Evolutionary conservation across 1,284 basidiomycete genomes (phyloP).

Genomic region (Mycena sp.): DNA sequence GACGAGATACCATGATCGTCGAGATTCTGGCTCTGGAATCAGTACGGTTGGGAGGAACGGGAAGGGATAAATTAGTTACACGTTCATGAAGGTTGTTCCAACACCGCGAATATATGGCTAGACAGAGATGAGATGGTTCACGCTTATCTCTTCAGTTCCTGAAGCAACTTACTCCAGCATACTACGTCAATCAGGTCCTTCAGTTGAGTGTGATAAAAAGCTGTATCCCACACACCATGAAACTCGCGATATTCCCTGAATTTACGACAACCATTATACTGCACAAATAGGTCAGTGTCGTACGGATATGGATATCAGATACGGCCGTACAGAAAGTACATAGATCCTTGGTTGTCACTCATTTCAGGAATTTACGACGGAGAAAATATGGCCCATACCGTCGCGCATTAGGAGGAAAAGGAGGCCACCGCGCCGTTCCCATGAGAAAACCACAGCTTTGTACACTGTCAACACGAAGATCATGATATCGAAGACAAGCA

Average conservation of each 20-base stretch:
- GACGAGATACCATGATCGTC: constrained; percentile 49
- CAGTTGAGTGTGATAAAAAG: no score
- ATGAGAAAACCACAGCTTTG: constrained; percentile 19
- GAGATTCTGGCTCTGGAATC: constrained; percentile 43
- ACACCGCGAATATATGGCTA: constrained; percentile 45
- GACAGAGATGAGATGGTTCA: background rate
- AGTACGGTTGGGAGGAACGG: background rate
- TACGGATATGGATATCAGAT: background rate
- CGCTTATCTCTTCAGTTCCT: background rate
- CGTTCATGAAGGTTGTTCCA: constrained; percentile 46
- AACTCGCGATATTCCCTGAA: constrained; percentile 48
- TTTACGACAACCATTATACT: constrained; percentile 48
- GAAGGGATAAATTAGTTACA: constrained; percentile 37
- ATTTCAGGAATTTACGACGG: no score
- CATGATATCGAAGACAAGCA: constrained; percentile 28
- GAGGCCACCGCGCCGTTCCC: background rate
- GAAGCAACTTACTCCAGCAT: constrained; percentile 37
- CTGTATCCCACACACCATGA: constrained; percentile 37
- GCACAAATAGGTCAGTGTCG: background rate
- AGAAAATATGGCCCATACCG: no score
- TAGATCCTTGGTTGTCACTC: no score
- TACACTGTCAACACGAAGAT: constrained; percentile 28
- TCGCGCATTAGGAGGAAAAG: constrained; percentile 2
- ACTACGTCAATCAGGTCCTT: no score
- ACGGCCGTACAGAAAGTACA: constrained; percentile 17